Evolutionary conservation across 257 asterid species (phyloP).

Genomic region (Solanum piurae): DNA sequence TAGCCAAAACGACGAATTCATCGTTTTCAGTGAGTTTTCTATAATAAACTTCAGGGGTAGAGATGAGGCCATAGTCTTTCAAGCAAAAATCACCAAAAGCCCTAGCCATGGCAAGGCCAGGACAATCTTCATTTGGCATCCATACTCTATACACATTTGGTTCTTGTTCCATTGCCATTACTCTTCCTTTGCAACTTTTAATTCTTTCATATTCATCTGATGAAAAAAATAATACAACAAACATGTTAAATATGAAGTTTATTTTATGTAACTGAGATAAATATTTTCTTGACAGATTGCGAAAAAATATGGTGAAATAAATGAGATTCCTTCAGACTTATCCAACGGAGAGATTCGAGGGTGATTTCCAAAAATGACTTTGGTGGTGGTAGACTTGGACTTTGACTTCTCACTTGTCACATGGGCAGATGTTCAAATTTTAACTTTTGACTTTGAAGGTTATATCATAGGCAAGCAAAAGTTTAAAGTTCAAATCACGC

Average conservation of each 20-base stretch:
- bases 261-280: background rate
- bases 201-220: constrained; percentile 62
- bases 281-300: background rate
- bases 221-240: background rate
- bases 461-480: background rate
- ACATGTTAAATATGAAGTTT: background rate
- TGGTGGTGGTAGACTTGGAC: background rate
- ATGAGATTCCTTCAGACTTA: background rate
- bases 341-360: background rate
- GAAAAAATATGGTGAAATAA: background rate
- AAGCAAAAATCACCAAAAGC: constrained; percentile 89
- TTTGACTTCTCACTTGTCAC: background rate
- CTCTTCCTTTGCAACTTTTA: constrained; percentile 49
- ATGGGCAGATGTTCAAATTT: too few relatives aligned
- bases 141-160: constrained; percentile 66
- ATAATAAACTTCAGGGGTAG: constrained; percentile 52
- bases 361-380: background rate
- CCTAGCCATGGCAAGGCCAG: constrained; percentile 92
- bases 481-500: background rate
- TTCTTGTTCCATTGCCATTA: constrained; percentile 74
- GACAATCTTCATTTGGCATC: constrained; percentile 92
- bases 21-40: constrained; percentile 49
- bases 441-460: background rate
- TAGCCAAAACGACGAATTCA: constrained; percentile 79
- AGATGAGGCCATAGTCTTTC: constrained; percentile 69